Evolutionary conservation across 108 stramenopile species (phyloP), one percentile per base, ranked within the genome.

Genomic region (Stephanodiscus triporus): DNA sequence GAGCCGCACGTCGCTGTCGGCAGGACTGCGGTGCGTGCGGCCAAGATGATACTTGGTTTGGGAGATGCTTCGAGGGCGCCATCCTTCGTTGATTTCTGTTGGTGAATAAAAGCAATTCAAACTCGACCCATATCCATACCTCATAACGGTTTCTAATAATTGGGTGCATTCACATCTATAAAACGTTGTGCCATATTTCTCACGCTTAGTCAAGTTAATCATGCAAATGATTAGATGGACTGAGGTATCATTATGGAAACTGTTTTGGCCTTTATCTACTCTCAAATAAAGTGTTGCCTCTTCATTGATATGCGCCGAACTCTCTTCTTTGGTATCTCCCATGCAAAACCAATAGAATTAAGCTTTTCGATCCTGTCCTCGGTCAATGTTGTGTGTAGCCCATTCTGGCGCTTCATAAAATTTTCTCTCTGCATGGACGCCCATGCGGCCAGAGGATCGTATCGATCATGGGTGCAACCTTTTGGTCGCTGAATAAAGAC

Each of bases 1-100:
- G 93, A 94, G 68, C 71, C 76, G 23, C 93, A 91, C 80, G 89
- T 94, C 8, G 85, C 84, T 4, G 57, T 86, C 2, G 90, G 90
- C 19, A 67, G 83, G 30, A 62, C 37, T 17, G 68, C 65, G 13
- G 63, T 86, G 0, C 22, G 77, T 5, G 30, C 64, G 8, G 68
- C 55, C 36, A 84, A 75, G 53, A 59, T 42, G 9, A 17, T 86
- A 11, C 19, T 84, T 24, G 77, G 85, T 48, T 23, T 55, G 11
- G 84, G 84, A 2, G 72, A 77, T 64, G 53, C 65, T 14, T 54
- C 24, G 13, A 73, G 42, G 49, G 81, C 71, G 1, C 88, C 85
- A 30, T 89, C 88, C 0, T 37, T 87, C n/a, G 86, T 89, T 14
- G 89, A 87, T 45, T 89, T 87, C 50, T 60, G 84, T 20, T 81